A percentile compares a stretch with the other conserved stretches of the same genome.
phyloP scores from a whole-genome alignment of 805 yeast genomes.

The Wickerhamomyces silvicola region DNA sequence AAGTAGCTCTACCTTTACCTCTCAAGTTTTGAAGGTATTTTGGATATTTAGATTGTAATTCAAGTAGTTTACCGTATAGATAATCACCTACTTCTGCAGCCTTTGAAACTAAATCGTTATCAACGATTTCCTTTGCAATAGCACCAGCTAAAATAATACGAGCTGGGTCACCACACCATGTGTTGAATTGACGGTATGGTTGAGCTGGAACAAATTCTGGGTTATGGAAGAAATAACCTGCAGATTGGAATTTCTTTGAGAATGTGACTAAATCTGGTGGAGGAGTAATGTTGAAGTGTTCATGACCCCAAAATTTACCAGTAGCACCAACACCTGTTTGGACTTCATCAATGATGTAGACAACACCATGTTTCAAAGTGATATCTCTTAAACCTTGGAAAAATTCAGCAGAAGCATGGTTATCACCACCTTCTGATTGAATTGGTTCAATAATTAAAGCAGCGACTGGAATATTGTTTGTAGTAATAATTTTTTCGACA shows the following conservation, averaged over 20 bases:
- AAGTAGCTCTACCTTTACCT: slow-evolving; percentile 71
- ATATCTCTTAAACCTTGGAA: slow-evolving; percentile 80
- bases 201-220: slow-evolving; percentile 64
- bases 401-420: slow-evolving; percentile 71
- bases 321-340: slow-evolving; percentile 91
- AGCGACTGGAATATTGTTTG: slow-evolving; percentile 75
- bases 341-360: slow-evolving; percentile 78
- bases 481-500: slow-evolving; percentile 63
- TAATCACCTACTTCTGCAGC: slow-evolving; percentile 61
- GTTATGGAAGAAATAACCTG: slow-evolving; percentile 78
- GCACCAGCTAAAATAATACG: slow-evolving; percentile 70
- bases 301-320: slow-evolving; percentile 84
- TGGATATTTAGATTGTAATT: slow-evolving; percentile 51
- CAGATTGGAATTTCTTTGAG: slow-evolving; percentile 85
- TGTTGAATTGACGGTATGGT: slow-evolving; percentile 88
- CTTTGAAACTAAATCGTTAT: slow-evolving; percentile 50
- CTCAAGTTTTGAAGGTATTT: slow-evolving; percentile 48
- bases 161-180: slow-evolving; percentile 93
- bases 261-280: slow-evolving; percentile 83
- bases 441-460: slow-evolving; percentile 88
- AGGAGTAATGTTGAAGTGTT: slow-evolving; percentile 68
- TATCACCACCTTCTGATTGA: slow-evolving; percentile 90
- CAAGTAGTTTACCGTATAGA: slow-evolving; percentile 50
- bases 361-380: slow-evolving; percentile 62
- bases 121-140: slow-evolving; percentile 57